Evolutionary conservation across 2,329 filamentous ascomycete genomes (phyloP), one percentile per base, ranked within the genome.

Genomic region (Cadophora sp.): DNA sequence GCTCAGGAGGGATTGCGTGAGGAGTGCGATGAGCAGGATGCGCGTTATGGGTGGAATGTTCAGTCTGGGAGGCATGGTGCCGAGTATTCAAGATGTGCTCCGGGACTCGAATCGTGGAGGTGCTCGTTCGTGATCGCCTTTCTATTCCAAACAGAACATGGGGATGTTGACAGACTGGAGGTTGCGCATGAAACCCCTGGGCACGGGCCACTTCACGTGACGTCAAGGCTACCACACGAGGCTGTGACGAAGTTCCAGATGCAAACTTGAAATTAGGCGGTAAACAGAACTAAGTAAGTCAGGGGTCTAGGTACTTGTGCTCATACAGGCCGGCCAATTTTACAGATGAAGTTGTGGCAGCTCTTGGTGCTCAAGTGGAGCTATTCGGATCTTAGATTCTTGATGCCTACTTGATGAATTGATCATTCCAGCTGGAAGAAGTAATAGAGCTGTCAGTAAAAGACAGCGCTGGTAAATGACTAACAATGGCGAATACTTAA

Each of bases 1-100:
- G 81, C 94, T 96, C 76, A 97, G 84, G 73, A 96, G 81, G 62
- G 94, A 96, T 80, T 97, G 89, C 70, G 89, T 81, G 71, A 94
- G 79, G 66, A 97, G 86, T 68, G 85, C 85, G 76, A 91, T 87
- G 74, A 99, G 89, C 65, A 95, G 85, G 74, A 87, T 88, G 71
- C 96, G 91, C 58, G 96, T 98, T 73, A 97, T 88, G 36, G 96
- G 95, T 68, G 96, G 96, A 70, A 98, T 90, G 77, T 96, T 97
- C 81, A 97, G 86, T 83, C 95, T 90, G 63, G 90, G 85, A 75
- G 92, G 86, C 93, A 97, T 91, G 77, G 75, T 80, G 79, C 74
- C 24, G 60, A 48, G 22, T 30, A 4, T 53, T 47, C 11, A 36
- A 43, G 55, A 16, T 24, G 55, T 11, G n/a, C 36, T 43, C 55